Evolutionary conservation across 108 stramenopile genomes (phyloP).

Genomic region (Phaeodactylum tricornutum): DNA sequence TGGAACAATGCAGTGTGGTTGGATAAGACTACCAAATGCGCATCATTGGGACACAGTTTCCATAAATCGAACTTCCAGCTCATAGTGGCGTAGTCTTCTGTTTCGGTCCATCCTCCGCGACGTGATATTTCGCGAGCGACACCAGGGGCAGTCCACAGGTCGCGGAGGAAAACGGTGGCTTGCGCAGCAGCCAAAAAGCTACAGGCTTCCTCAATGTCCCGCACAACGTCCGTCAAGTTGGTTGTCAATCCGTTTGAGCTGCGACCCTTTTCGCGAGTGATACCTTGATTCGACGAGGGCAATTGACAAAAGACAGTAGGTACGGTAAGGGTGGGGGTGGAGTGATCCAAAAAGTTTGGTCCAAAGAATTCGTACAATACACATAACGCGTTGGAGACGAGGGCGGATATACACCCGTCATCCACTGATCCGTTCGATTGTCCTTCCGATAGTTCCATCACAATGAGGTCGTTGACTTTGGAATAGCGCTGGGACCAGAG

Average conservation of each 20-base stretch:
- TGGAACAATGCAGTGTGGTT: neutral
- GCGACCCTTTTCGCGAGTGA: neutral
- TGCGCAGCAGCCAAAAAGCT: neutral
- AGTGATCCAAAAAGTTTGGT: neutral
- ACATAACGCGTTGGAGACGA: constrained; percentile 1
- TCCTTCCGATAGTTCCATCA: neutral
- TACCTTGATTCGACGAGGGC: neutral
- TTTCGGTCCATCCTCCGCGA: constrained; percentile 5
- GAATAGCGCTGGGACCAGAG: neutral
- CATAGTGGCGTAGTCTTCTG: constrained; percentile 3
- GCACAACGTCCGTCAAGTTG: neutral
- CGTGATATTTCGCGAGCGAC: constrained; percentile 2
- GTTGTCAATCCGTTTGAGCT: neutral
- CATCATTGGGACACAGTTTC: constrained; percentile 1
- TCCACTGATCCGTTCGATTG: neutral
- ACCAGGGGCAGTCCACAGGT: neutral
- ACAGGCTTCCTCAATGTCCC: constrained; percentile 5
- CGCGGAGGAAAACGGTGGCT: neutral
- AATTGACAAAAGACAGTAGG: neutral
- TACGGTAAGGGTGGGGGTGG: neutral
- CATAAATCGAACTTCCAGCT: neutral
- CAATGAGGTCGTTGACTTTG: neutral
- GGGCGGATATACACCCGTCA: neutral
- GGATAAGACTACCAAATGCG: constrained; percentile 4
- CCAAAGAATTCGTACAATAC: constrained; percentile 5